Evolutionary conservation across 169 alveolate species (phyloP).

Genomic region (Cryptosporidium sp.): DNA sequence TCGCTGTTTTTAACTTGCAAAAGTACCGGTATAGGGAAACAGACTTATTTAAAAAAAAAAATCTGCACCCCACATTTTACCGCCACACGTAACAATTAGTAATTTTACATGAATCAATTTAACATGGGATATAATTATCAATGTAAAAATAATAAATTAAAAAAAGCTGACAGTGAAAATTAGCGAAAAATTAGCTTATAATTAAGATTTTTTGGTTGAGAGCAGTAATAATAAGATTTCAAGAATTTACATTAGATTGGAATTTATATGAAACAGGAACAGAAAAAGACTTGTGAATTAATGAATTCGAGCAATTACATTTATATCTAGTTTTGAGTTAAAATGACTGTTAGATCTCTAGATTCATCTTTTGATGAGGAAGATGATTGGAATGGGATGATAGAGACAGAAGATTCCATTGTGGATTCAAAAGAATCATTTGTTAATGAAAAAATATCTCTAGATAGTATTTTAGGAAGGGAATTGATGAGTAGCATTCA

Average conservation of each 20-base stretch:
- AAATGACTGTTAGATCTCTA: neutral
- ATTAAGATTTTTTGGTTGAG: neutral
- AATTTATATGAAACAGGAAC: neutral
- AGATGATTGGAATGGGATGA: neutral
- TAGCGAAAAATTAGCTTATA: neutral
- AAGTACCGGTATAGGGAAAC: neutral
- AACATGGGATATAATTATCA: neutral
- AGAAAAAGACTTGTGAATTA: neutral
- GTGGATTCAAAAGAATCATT: slow-evolving; percentile 56
- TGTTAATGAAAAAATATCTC: neutral
- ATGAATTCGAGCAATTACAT: neutral
- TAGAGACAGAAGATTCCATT: slow-evolving; percentile 50
- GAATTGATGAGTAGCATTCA: slow-evolving; percentile 9
- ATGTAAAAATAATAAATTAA: neutral
- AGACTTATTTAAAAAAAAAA: neutral
- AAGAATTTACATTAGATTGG: neutral
- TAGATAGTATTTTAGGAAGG: slow-evolving; percentile 20
- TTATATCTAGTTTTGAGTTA: neutral
- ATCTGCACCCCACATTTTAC: slow-evolving; percentile 6
- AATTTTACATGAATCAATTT: slow-evolving; percentile 3
- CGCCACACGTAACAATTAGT: slow-evolving; percentile 22
- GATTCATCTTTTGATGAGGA: slow-evolving; percentile 17
- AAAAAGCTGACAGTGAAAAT: neutral
- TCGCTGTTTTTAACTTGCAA: neutral
- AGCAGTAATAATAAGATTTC: too few relatives aligned